Evolutionary conservation across 306 rosid genomes (phyloP).

Genomic region (Hippophae rhamnoides): DNA sequence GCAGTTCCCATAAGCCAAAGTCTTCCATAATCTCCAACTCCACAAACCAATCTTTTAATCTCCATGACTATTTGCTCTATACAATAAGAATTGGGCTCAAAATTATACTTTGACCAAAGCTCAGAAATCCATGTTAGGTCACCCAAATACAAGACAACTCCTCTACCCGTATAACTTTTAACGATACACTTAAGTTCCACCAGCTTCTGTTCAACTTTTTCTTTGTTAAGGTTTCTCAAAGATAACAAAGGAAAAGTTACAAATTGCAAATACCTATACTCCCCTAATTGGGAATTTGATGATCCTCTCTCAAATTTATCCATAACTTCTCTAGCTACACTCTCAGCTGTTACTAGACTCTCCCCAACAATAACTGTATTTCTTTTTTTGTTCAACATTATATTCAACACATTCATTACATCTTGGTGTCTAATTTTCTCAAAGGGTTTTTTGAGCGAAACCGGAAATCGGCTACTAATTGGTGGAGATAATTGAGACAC

Average conservation of each 20-base stretch:
- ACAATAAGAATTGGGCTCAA: background rate
- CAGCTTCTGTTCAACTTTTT: conserved; percentile 55
- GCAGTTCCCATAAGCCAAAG: conserved; percentile 68
- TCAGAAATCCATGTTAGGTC: conserved; percentile 73
- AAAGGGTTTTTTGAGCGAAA: background rate
- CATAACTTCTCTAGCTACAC: conserved; percentile 44
- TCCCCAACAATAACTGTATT: conserved; percentile 71
- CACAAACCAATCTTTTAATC: conserved; percentile 48
- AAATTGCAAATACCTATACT: conserved; percentile 41
- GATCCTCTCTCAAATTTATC: conserved; percentile 51
- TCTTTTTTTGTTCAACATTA: conserved; percentile 44
- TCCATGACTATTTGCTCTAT: conserved; percentile 67
- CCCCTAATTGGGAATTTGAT: conserved; percentile 21
- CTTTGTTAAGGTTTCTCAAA: conserved; percentile 43
- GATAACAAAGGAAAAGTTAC: conserved; percentile 57
- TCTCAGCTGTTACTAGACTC: conserved; percentile 21
- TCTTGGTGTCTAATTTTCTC: conserved; percentile 31
- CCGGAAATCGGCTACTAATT: conserved; percentile 13
- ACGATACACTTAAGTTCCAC: conserved; percentile 54
- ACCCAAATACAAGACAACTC: conserved; percentile 66
- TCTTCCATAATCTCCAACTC: conserved; percentile 42
- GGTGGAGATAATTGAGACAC: conserved; percentile 23
- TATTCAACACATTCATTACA: conserved; percentile 46
- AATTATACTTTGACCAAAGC: conserved; percentile 53
- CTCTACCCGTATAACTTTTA: conserved; percentile 58